Evolutionary conservation across 129 eudicot genomes (phyloP).

Genomic region (Scalesia atractyloides): DNA sequence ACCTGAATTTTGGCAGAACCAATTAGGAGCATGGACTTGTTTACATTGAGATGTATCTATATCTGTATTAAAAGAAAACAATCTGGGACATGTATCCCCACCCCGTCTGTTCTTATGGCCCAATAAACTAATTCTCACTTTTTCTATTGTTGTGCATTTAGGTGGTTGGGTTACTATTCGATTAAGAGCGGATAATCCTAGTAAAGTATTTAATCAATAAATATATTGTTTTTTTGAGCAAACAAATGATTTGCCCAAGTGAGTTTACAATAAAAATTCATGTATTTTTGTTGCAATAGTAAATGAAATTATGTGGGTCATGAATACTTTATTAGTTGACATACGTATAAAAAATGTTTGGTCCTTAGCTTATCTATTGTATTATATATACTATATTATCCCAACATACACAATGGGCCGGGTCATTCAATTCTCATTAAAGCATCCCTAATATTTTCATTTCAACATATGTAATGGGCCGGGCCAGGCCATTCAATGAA

Average conservation of each 20-base stretch:
- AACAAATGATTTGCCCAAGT: constrained; percentile 37
- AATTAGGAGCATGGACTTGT: too few relatives aligned
- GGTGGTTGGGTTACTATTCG: constrained; percentile 90
- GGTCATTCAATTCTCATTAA: neutral
- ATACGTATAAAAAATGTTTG: neutral
- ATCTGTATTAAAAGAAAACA: too few relatives aligned
- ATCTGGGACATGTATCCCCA: too few relatives aligned
- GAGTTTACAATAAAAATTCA: constrained; percentile 19
- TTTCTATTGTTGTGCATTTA: constrained; percentile 74
- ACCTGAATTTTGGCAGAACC: too few relatives aligned
- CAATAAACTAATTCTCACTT: too few relatives aligned
- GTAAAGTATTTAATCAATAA: constrained; percentile 39
- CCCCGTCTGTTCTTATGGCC: too few relatives aligned
- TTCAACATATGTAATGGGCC: too few relatives aligned
- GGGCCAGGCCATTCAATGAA: too few relatives aligned
- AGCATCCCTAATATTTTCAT: neutral
- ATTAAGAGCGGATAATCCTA: constrained; percentile 85
- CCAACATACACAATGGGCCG: neutral
- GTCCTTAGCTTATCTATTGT: neutral
- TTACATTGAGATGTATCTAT: too few relatives aligned
- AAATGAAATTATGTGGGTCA: constrained; percentile 1
- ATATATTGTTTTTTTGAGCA: too few relatives aligned
- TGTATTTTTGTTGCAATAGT: constrained; percentile 13
- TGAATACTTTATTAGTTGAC: neutral
- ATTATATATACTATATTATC: too few relatives aligned